Percentiles rank a stretch among this genome's conserved stretches.
Evolutionary conservation across 1,284 basidiomycete species (phyloP).

Genomic region (Tremellales sp.): DNA sequence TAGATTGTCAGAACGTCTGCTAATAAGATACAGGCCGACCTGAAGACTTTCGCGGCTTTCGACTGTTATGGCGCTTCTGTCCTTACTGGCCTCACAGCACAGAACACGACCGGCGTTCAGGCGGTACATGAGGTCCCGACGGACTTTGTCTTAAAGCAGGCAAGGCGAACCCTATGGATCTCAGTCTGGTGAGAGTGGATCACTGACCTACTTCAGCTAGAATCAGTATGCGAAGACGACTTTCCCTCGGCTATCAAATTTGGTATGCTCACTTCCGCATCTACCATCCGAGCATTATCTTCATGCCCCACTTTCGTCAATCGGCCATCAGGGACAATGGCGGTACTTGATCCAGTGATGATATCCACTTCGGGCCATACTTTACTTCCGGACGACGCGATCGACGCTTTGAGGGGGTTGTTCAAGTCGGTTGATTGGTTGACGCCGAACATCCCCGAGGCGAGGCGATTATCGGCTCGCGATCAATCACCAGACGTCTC

Average conservation of each 20-base stretch:
- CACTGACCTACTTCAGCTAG: constrained; percentile 67
- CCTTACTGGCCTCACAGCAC: constrained; percentile 83
- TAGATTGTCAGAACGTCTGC: background rate
- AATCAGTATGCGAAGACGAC: constrained; percentile 70
- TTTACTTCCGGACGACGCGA: constrained; percentile 65
- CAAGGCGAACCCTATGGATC: too few species aligned
- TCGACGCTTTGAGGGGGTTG: constrained; percentile 62
- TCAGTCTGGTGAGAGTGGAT: too few species aligned
- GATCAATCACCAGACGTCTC: constrained; percentile 50
- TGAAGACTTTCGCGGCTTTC: constrained; percentile 77
- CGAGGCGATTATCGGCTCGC: constrained; percentile 54
- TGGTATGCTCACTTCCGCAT: constrained; percentile 67
- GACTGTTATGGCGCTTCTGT: constrained; percentile 81
- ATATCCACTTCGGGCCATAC: constrained; percentile 87
- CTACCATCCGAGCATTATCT: constrained; percentile 49
- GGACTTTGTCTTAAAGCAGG: constrained; percentile 68
- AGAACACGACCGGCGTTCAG: constrained; percentile 84
- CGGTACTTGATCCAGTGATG: constrained; percentile 86
- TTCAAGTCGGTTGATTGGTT: constrained; percentile 71
- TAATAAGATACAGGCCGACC: constrained; percentile 55
- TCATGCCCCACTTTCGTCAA: background rate
- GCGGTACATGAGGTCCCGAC: constrained; percentile 63
- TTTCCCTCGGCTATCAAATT: constrained; percentile 76
- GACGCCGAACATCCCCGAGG: constrained; percentile 85
- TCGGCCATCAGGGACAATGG: constrained; percentile 48